phyloP scores from a whole-genome alignment of 352 stramenopile genomes.

The Pythium dissimile region DNA sequence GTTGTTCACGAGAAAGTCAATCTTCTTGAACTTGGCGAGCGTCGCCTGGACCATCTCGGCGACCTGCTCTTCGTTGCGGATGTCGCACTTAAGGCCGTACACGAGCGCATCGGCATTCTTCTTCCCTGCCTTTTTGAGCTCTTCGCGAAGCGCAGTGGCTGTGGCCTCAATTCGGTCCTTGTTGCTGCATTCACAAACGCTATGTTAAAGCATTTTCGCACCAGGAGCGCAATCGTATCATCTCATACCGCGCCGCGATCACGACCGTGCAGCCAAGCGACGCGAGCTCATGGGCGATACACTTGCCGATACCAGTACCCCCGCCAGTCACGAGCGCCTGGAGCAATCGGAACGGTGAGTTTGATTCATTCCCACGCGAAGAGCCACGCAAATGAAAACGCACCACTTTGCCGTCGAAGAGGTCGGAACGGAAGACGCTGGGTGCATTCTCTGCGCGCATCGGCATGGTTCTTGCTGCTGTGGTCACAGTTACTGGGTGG shows the following conservation, averaged over 20 bases:
- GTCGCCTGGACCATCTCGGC: constrained; percentile 34
- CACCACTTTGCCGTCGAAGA: constrained; percentile 81
- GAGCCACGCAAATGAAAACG: constrained; percentile 6
- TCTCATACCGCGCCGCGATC: constrained; percentile 70
- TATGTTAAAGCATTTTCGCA: neutral
- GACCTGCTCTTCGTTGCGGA: constrained; percentile 66
- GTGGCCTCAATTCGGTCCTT: constrained; percentile 54
- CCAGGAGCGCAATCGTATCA: neutral
- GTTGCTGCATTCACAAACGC: constrained; percentile 37
- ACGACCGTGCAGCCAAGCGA: constrained; percentile 74
- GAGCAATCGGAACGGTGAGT: neutral
- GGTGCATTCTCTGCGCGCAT: constrained; percentile 51
- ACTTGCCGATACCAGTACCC: constrained; percentile 83
- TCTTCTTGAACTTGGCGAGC: constrained; percentile 72
- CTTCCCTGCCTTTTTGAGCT: constrained; percentile 34
- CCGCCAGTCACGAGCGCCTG: constrained; percentile 85
- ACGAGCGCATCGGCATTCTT: constrained; percentile 37
- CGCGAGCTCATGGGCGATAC: constrained; percentile 77
- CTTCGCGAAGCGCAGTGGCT: constrained; percentile 49
- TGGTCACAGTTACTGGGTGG: no score
- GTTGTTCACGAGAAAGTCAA: constrained; percentile 95
- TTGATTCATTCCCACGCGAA: neutral
- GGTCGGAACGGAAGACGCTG: constrained; percentile 57
- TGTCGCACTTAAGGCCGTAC: constrained; percentile 68
- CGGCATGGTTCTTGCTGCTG: constrained; percentile 28